A percentile compares a stretch with the other conserved stretches of the same genome.
Conservation (phyloP, 2,329 filamentous ascomycete genomes). For the Macrophomina phaseolina region DNA sequence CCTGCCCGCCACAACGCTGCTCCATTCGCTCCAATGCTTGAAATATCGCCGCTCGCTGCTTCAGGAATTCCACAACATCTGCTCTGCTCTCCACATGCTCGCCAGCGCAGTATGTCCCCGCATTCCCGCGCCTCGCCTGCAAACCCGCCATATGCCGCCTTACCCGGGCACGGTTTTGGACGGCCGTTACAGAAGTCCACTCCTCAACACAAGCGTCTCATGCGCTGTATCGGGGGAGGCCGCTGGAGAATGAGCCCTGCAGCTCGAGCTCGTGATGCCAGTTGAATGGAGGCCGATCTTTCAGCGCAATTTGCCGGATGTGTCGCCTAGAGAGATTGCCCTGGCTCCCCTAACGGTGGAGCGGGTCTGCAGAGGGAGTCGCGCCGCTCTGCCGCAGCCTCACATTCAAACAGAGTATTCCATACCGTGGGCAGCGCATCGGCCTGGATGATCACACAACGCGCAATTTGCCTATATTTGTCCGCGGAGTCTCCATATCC, state of each 20-base stretch:
- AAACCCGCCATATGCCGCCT: not conserved
- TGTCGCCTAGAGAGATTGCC: too few species aligned
- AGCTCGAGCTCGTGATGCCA: too few species aligned
- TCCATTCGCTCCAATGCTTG: constrained; percentile 5
- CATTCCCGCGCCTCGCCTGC: constrained; percentile 3
- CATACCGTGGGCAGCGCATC: not conserved
- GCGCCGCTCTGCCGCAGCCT: too few species aligned
- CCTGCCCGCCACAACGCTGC: constrained; percentile 3
- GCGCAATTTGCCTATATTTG: not conserved
- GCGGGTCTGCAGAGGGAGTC: too few species aligned
- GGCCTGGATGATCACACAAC: not conserved
- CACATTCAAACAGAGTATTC: too few species aligned
- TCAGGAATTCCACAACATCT: not conserved
- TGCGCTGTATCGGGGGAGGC: too few species aligned
- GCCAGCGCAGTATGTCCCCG: not conserved
- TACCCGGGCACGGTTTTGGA: not conserved
- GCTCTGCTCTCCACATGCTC: constrained; percentile 7
- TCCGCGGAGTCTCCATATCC: not conserved
- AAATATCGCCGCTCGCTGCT: not conserved
- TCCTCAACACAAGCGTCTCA: not conserved
- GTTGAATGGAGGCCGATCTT: too few species aligned
- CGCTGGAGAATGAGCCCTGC: too few species aligned
- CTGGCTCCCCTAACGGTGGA: too few species aligned
- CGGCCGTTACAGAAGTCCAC: not conserved
- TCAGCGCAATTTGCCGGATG: too few species aligned